Evolutionary conservation across 768 basidiomycete species (phyloP).

Genomic region (Russula emetica): DNA sequence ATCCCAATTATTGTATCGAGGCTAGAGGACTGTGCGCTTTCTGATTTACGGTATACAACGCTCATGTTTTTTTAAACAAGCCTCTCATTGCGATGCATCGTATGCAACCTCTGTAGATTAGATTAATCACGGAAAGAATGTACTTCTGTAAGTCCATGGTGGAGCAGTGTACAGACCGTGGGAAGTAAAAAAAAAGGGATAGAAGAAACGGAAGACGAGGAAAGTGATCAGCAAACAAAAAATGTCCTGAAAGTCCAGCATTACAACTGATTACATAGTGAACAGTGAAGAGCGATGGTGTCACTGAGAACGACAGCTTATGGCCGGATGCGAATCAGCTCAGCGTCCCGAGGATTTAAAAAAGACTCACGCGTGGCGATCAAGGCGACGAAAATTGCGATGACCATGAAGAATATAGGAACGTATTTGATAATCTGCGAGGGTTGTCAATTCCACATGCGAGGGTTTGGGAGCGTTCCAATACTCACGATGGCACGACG

Average conservation of each 20-base stretch:
- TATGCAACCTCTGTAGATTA: constrained; percentile 11
- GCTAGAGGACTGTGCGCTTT: not conserved
- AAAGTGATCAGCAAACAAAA: constrained; percentile 18
- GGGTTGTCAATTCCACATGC: not conserved
- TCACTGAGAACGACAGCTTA: constrained; percentile 60
- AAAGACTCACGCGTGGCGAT: constrained; percentile 70
- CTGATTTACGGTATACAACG: not conserved
- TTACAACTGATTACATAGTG: constrained; percentile 65
- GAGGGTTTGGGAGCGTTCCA: not conserved
- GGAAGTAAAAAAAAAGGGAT: not conserved
- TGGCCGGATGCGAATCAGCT: constrained; percentile 16
- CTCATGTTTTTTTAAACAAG: not conserved
- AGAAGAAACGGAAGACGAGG: not conserved
- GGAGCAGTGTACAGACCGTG: not conserved
- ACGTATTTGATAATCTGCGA: constrained; percentile 80
- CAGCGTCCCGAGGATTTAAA: not conserved
- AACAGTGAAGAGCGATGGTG: constrained; percentile 56
- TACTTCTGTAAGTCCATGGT: constrained; percentile 16
- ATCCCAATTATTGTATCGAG: not conserved
- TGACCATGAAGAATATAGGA: constrained; percentile 62
- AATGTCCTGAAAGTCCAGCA: constrained; percentile 22
- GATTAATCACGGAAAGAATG: constrained; percentile 12
- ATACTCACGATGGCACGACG: constrained; percentile 80
- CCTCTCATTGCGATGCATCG: not conserved
- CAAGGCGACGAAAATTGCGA: constrained; percentile 68